Evolutionary conservation across 176 grass and related monocot species (phyloP).

Genomic region (Aegilops bicornis): DNA sequence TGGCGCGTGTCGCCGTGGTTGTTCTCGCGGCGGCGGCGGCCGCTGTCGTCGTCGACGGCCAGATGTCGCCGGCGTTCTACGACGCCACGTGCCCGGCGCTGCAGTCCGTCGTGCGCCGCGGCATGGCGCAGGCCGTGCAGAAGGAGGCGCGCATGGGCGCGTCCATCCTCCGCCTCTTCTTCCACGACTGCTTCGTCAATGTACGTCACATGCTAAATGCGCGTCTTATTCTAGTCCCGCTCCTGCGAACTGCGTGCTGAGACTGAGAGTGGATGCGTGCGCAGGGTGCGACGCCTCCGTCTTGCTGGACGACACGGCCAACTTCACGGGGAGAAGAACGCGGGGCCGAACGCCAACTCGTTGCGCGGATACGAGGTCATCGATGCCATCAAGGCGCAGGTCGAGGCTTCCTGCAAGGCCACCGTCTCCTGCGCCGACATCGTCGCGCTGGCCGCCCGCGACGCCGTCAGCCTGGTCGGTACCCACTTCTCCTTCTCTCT

Average conservation of each 20-base stretch:
- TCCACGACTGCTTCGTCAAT: slow-evolving; percentile 90
- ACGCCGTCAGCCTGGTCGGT: slow-evolving; percentile 53
- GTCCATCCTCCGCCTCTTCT: slow-evolving; percentile 68
- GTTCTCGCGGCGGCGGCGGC: neutral
- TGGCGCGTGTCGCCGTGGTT: neutral
- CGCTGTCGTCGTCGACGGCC: neutral
- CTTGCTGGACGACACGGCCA: slow-evolving; percentile 63
- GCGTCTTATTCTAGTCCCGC: neutral
- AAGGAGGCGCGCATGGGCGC: slow-evolving; percentile 71
- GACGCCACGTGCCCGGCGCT: slow-evolving; percentile 46
- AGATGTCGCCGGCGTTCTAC: slow-evolving; percentile 57
- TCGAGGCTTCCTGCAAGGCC: slow-evolving; percentile 60
- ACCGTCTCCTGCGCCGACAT: slow-evolving; percentile 88
- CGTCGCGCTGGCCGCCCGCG: slow-evolving; percentile 59
- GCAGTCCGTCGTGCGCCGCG: slow-evolving; percentile 40
- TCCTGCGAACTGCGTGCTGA: too few species aligned
- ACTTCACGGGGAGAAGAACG: slow-evolving; percentile 70
- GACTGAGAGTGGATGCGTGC: neutral
- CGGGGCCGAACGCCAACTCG: slow-evolving; percentile 53
- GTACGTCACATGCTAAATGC: slow-evolving; percentile 36
- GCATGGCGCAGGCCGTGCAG: slow-evolving; percentile 46
- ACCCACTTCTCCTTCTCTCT: too few species aligned
- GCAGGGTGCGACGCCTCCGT: slow-evolving; percentile 79
- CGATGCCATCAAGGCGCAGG: slow-evolving; percentile 58
- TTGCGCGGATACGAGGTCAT: slow-evolving; percentile 66